A percentile compares a stretch with the other conserved stretches of the same genome.
phyloP scores from a whole-genome alignment of 371 early-diverging fungal species.

The Mucor irregularis region DNA sequence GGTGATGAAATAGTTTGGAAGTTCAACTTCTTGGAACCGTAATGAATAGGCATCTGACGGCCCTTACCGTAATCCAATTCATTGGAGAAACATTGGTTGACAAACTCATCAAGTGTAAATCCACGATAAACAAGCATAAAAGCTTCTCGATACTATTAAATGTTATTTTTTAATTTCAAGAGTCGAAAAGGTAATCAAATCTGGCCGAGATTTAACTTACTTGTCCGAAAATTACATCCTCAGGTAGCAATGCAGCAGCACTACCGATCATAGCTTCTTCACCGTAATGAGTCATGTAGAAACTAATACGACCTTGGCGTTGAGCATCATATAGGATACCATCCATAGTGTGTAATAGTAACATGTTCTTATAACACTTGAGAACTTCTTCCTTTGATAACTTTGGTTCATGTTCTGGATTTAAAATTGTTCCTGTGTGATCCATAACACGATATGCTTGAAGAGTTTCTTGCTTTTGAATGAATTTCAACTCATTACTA shows the following conservation, averaged over 20 bases:
- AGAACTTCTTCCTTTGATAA: conserved; percentile 73
- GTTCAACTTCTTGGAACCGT: conserved; percentile 80
- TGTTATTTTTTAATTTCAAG: neutral
- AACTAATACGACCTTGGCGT: conserved; percentile 96
- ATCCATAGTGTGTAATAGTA: conserved; percentile 90
- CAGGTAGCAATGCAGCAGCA: conserved; percentile 83
- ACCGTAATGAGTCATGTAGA: conserved; percentile 98
- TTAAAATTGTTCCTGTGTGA: conserved; percentile 77
- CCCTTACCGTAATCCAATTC: conserved; percentile 90
- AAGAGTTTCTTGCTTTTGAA: conserved; percentile 57
- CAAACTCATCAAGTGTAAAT: conserved; percentile 88
- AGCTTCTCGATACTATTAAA: conserved; percentile 89
- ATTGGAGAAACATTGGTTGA: conserved; percentile 97
- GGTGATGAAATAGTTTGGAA: conserved; percentile 98
- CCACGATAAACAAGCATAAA: conserved; percentile 93
- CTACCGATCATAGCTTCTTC: conserved; percentile 95
- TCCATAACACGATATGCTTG: conserved; percentile 95
- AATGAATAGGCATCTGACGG: conserved; percentile 98
- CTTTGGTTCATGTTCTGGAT: conserved; percentile 74
- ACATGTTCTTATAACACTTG: conserved; percentile 89
- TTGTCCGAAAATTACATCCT: conserved; percentile 92
- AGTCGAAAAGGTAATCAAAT: conserved; percentile 1
- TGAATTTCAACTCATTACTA: conserved; percentile 40
- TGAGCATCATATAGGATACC: conserved; percentile 96
- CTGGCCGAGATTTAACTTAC: too few relatives aligned